Evolutionary conservation across 2,329 filamentous ascomycete genomes (phyloP), one percentile per base, ranked within the genome.

Genomic region (Calcarisporium arbuscula): DNA sequence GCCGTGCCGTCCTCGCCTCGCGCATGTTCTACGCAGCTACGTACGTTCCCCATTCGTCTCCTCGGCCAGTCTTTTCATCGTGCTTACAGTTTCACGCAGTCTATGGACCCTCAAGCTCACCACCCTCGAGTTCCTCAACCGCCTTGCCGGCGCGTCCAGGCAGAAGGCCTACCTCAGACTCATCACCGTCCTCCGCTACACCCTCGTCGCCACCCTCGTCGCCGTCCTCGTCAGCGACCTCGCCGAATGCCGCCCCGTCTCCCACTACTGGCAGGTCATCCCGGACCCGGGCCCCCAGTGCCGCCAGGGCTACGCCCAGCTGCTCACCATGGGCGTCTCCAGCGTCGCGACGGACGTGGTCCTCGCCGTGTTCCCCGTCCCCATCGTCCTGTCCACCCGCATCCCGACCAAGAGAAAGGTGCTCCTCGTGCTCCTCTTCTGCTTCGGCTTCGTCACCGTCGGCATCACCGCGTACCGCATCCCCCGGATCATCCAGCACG

Each of bases 81-180:
- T n/a, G n/a, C n/a, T n/a, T n/a, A n/a, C n/a, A n/a, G n/a, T n/a
- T 6, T 8, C 8, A 21, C 19, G 7, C 48, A 90, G 85, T 49
- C 79, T 95, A 35, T 95, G 89, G 89, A 82, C 82, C 45, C 76
- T 89, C 44, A 95, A 95, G 58, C 75, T 84, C 49, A 87, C 88
- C 8, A 83, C 95, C 22, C 82, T 87, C 37, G 87, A 94, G 55
- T 95, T 94, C 53, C 79, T 95, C 49, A 84, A 82, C 54, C 82
- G 89, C 35, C 74, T 95, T 35, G 89, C 85, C 5, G 78, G 79
- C 30, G 78, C 80, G 25, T 83, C 85, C 34, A 92, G 87, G 79
- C 78, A 81, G 39, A 72, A 72, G 33, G 78, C 80, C 10, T 85
- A 92, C 53, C 77, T 85, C 38, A 54, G 77, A 30, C 76, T 78